Evolutionary conservation across 208 protist genomes (phyloP).

Genomic region (Kentomonas sorsogonicus): DNA sequence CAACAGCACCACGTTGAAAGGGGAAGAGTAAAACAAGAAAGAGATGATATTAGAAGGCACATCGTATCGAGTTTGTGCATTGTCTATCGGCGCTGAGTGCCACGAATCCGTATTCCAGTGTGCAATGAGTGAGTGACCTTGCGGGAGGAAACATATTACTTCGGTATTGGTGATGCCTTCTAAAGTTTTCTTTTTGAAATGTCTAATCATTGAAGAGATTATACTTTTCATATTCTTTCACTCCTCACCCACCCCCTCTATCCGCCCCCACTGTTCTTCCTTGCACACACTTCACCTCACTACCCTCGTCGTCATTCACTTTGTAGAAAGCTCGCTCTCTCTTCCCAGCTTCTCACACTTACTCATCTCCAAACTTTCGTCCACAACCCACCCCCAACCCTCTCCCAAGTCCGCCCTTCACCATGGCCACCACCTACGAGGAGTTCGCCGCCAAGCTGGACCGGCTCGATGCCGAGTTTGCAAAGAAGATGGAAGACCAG

Average conservation of each 20-base stretch:
- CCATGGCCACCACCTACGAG: conserved; percentile 83
- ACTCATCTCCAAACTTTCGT: background rate
- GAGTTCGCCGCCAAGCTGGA: conserved; percentile 88
- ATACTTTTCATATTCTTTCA: background rate
- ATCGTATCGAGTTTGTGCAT: too few species aligned
- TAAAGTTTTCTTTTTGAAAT: conserved; percentile 18
- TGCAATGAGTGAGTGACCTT: too few species aligned
- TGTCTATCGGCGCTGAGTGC: too few species aligned
- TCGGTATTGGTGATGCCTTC: too few species aligned
- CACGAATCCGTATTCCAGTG: too few species aligned
- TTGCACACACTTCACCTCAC: background rate
- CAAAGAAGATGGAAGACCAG: conserved; percentile 91
- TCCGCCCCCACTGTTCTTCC: background rate
- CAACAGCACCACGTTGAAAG: too few species aligned
- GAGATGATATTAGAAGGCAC: too few species aligned
- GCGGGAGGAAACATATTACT: too few species aligned
- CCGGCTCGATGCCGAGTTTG: conserved; percentile 86
- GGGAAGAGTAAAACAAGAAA: too few species aligned
- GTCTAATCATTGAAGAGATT: conserved; percentile 18
- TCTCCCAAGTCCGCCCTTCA: conserved; percentile 8
- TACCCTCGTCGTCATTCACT: background rate
- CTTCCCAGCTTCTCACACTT: conserved; percentile 8
- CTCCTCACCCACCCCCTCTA: too few species aligned
- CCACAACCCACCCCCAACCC: background rate
- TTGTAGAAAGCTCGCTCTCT: background rate